Conservation (phyloP, 2,329 filamentous ascomycete species). For the Tolypocladium paradoxum region DNA sequence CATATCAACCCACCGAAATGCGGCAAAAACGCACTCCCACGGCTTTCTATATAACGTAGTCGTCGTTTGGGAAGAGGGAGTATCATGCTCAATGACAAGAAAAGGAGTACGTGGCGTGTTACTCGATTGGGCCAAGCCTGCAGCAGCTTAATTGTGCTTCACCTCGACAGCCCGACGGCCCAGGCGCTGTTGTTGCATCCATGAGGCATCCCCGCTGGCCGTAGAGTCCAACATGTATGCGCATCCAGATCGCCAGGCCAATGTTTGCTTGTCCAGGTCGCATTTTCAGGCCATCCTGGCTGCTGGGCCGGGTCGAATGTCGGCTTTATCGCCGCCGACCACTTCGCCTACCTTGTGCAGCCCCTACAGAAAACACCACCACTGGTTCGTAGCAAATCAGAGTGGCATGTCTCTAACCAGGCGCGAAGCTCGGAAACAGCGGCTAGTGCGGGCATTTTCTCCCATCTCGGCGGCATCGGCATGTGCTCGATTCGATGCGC, state of each 20-base stretch:
- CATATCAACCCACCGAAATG: background rate
- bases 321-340: background rate
- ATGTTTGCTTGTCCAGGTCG: background rate
- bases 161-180: background rate
- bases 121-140: no score
- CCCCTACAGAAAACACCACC: background rate
- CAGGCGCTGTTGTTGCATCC: background rate
- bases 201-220: background rate
- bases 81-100: background rate
- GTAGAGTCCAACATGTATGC: background rate
- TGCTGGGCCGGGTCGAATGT: background rate
- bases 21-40: background rate
- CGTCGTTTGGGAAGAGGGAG: background rate
- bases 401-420: background rate
- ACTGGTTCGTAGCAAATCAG: background rate
- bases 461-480: background rate
- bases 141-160: no score
- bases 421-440: no score
- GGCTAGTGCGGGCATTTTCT: no score
- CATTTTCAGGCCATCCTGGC: background rate
- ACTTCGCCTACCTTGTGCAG: background rate
- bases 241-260: background rate
- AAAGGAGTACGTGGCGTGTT: background rate
- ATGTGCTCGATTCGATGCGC: background rate
- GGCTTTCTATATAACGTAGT: background rate